Evolutionary conservation across 2,329 filamentous ascomycete genomes (phyloP).

Genomic region (Hypoxylon sp.): DNA sequence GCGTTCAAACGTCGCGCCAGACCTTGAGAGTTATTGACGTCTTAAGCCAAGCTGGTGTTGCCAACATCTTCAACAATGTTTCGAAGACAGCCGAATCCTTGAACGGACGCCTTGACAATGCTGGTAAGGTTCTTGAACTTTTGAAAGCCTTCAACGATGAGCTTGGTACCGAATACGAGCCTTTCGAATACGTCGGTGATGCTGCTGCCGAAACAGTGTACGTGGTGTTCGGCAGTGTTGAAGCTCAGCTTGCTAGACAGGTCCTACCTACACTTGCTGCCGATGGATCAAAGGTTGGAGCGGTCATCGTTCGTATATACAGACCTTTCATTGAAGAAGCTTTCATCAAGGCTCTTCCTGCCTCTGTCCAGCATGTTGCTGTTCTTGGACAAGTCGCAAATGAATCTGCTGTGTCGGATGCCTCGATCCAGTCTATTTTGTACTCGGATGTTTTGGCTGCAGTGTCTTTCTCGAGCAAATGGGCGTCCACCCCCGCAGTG

Average conservation of each 20-base stretch:
- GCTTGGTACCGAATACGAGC: conserved; percentile 89
- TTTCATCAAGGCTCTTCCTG: conserved; percentile 83
- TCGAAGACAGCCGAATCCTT: conserved; percentile 66
- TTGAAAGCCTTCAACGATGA: conserved; percentile 84
- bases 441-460: conserved; percentile 92
- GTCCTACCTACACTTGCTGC: conserved; percentile 76
- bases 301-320: conserved; percentile 92
- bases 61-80: conserved; percentile 72
- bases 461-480: conserved; percentile 78
- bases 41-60: conserved; percentile 75
- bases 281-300: conserved; percentile 80
- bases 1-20: conserved; percentile 82
- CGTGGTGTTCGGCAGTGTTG: conserved; percentile 91
- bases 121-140: conserved; percentile 74
- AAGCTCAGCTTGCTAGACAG: conserved; percentile 86
- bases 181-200: conserved; percentile 95
- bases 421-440: conserved; percentile 80
- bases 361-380: conserved; percentile 76
- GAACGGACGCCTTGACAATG: conserved; percentile 74
- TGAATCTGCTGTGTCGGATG: conserved; percentile 75
- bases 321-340: conserved; percentile 94
- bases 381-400: conserved; percentile 90
- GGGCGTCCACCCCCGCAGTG: conserved; percentile 69
- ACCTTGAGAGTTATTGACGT: conserved; percentile 83
- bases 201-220: conserved; percentile 80